These are phyloP conservation scores for Diaporthe longicolla DNA, from an alignment of 2,329 filamentous ascomycete genomes.

Conservation along the genomic window DNA sequence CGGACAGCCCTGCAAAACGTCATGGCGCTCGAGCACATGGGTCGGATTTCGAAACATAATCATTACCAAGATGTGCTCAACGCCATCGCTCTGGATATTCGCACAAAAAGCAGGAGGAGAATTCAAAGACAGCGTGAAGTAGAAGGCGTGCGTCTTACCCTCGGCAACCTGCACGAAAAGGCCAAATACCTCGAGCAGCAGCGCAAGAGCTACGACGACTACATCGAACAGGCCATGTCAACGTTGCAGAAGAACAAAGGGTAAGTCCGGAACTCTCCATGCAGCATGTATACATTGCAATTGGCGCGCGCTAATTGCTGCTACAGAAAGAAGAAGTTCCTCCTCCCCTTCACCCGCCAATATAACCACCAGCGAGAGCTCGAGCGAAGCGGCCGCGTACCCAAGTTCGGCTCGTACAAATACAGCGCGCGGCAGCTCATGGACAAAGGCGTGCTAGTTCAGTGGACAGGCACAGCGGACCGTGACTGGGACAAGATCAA, in stretches of 20 bases:
- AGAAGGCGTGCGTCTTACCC: conserved; percentile 83
- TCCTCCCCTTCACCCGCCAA: conserved; percentile 97
- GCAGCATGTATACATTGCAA: conserved; percentile 3
- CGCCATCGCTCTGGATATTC: conserved; percentile 95
- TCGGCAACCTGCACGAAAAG: conserved; percentile 84
- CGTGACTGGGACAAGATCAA: conserved; percentile 93
- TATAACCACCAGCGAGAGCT: conserved; percentile 99
- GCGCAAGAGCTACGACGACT: conserved; percentile 97
- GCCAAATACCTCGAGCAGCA: conserved; percentile 94
- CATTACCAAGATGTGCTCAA: conserved; percentile 98
- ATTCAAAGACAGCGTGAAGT: conserved; percentile 93
- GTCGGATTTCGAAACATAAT: conserved; percentile 90
- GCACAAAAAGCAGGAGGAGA: conserved; percentile 93
- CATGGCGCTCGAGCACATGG: conserved; percentile 86
- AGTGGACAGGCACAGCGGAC: conserved; percentile 87
- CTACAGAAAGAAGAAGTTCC: conserved; percentile 85
- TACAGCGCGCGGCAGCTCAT: conserved; percentile 91
- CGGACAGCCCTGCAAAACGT: conserved; percentile 94
- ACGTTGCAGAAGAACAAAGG: conserved; percentile 97
- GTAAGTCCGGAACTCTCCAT: conserved; percentile 58
- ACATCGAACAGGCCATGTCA: conserved; percentile 98
- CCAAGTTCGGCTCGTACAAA: conserved; percentile 98
- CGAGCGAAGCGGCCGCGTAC: conserved; percentile 90
- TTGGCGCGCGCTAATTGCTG: conserved; percentile 46
- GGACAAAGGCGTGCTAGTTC: conserved; percentile 93